Evolutionary conservation across 371 early-diverging fungal species (phyloP), one percentile per base, ranked within the genome.

Genomic region (Chytridiales sp.): DNA sequence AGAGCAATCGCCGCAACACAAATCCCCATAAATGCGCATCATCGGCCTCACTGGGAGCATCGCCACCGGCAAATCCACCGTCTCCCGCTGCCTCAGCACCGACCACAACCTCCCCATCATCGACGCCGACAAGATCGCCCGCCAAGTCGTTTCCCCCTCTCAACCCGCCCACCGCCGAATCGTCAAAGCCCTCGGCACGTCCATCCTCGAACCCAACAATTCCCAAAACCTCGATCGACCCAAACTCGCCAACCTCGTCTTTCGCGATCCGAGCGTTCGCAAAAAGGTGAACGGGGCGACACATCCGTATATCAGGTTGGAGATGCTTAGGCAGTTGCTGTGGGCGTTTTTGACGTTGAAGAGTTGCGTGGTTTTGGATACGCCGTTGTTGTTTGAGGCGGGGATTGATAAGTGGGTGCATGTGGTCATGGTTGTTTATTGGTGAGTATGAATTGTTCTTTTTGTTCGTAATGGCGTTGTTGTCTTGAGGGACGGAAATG

Each of bases 11-110:
- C n/a, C n/a, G n/a, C n/a, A n/a, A n/a, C n/a, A n/a, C n/a, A n/a
- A n/a, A n/a, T n/a, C n/a, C n/a, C n/a, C n/a, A 11, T 11, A 50
- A 50, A 94, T 94, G 95, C 86, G 87, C 43, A 70, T 95, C 22
- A 70, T 93, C 49, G 95, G 95, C 15, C 79, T 95, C 42, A 95
- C 96, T 6, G 95, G 95, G 51, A 93, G 94, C 46, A 92, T 92
- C 48, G 50, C 60, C 17, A 89, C 94, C 38, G 95, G 95, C 76
- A 87, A 95, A 70, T 90, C 91, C 36, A 94, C 93, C 1, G 92
- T 92, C 19, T 88, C 90, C 35, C 63, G 69, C 19, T 70, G 81
- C 34, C 72, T 94, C 11, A 4, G 43, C 3, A 54, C 39, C 3
- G 31, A 57, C 36, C 67, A 74, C 31, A 75, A 69, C 4, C 72